phyloP scores from a whole-genome alignment of 2,329 filamentous ascomycete species.

The Penicillium sp. region DNA sequence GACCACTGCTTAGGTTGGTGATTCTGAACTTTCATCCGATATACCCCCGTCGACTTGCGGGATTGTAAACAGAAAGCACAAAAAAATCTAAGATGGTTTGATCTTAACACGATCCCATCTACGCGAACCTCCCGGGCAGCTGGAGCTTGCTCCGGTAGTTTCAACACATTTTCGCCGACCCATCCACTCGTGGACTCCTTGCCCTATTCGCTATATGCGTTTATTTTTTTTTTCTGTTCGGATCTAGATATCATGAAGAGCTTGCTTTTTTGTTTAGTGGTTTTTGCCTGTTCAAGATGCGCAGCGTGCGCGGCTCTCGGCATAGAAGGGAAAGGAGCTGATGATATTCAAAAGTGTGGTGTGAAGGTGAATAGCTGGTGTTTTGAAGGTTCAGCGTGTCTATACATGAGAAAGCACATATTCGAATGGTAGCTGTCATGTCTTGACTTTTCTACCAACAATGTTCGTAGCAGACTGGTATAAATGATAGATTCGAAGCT shows the following conservation, averaged over 20 bases:
- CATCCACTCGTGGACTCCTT: slow-evolving; percentile 16
- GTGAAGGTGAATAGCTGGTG: slow-evolving; percentile 19
- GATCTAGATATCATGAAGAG: slow-evolving; percentile 27
- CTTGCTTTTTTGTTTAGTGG: slow-evolving; percentile 11
- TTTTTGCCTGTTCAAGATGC: slow-evolving; percentile 17
- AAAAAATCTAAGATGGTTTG: neutral
- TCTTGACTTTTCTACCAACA: slow-evolving; percentile 2
- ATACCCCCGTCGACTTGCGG: neutral
- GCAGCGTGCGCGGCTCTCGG: slow-evolving; percentile 11
- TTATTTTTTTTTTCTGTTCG: slow-evolving; percentile 8
- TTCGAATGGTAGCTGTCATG: slow-evolving; percentile 8
- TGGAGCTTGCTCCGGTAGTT: slow-evolving; percentile 9
- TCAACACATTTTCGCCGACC: slow-evolving; percentile 20
- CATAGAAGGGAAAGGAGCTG: slow-evolving; percentile 19
- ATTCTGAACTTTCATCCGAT: slow-evolving; percentile 10
- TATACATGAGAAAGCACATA: slow-evolving; percentile 22
- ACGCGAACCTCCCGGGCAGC: slow-evolving; percentile 5
- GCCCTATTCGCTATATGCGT: slow-evolving; percentile 7
- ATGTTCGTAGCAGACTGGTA: neutral
- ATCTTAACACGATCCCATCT: neutral
- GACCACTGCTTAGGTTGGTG: slow-evolving; percentile 31
- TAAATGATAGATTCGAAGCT: neutral
- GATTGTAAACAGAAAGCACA: neutral
- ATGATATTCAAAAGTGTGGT: slow-evolving; percentile 21
- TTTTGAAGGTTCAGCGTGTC: slow-evolving; percentile 12